Base-by-base conservation (phyloP, 768 basidiomycete genomes). In the Leccinum aurantiacum region DNA sequence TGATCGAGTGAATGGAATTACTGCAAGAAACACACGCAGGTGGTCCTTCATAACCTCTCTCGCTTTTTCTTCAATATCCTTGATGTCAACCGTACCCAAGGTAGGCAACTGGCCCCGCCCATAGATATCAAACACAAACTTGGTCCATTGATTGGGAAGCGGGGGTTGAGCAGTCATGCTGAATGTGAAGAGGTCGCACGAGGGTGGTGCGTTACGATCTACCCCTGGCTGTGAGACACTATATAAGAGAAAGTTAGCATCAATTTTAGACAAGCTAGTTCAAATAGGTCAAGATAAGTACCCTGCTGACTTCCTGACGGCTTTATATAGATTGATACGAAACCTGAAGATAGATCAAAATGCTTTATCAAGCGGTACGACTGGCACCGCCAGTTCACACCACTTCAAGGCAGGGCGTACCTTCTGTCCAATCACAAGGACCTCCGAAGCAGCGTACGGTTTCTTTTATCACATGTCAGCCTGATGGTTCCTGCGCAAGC, bases 11-110 rank as follows among this genome's bases (percentile, higher is more conserved):
- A 6, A 19, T 31, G n/a, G 19, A 3, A 24, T 4, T 31, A 13
- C 27, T 25, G 11, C n/a, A 7, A 3, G 6, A 3, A 9, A 70
- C 80, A 54, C 67, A 84, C 88, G 81, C 50, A 77, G 76, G 59
- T 83, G 74, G 57, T 85, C 76, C 66, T 86, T 86, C 63, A 87
- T 76, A 38, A 75, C 83, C 65, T 90, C 84, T 64, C 77, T 79
- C 4, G 89, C 90, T 52, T 81, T 84, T n/a, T 77, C 78, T 65
- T 91, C 87, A 54, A 91, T 82, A 62, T 86, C 82, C 13, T 84
- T 80, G 47, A 83, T 74, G 44, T 78, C 74, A 24, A 90, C 85
- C 1, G 89, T 87, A 25, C 87, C 86, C 19, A 87, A 71, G 54
- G 69, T 14, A 3, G 68, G 74, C 0, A 64, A 63, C 13, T 71